Percentiles rank a stretch among this genome's conserved stretches.
phyloP scores from a whole-genome alignment of 1,284 basidiomycete genomes.

The Cutaneotrichosporon sp. region DNA sequence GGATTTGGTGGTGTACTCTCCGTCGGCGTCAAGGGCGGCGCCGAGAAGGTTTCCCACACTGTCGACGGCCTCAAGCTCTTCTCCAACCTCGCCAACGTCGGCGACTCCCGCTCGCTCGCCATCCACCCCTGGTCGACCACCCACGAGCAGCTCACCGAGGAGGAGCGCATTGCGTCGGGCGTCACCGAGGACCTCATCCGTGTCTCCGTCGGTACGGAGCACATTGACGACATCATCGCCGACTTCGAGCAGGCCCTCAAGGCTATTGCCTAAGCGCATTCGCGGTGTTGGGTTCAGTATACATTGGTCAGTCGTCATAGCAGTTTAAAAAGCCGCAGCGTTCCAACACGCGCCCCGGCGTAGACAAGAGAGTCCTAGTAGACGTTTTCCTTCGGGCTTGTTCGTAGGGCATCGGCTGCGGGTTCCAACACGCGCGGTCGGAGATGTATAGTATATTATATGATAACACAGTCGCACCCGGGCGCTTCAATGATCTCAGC shows the following conservation, averaged over 20 bases:
- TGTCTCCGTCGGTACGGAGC: conserved; percentile 76
- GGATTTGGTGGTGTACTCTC: conserved; percentile 71
- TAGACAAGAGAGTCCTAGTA: not conserved
- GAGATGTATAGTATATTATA: not conserved
- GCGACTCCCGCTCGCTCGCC: conserved; percentile 72
- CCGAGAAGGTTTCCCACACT: conserved; percentile 58
- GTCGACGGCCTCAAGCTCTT: conserved; percentile 72
- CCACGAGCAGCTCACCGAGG: conserved; percentile 51
- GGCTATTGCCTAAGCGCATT: conserved; percentile 2
- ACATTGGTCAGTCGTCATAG: not conserved
- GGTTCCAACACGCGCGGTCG: not conserved
- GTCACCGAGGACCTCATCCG: conserved; percentile 76
- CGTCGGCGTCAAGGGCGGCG: conserved; percentile 72
- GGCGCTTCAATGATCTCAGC: too few relatives aligned
- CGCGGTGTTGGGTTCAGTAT: not conserved
- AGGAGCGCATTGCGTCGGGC: conserved; percentile 65
- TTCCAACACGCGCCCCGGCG: not conserved
- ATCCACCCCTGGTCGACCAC: conserved; percentile 81
- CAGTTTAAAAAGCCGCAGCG: not conserved
- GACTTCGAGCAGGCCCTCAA: conserved; percentile 67
- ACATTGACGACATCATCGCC: conserved; percentile 75
- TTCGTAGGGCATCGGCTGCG: not conserved
- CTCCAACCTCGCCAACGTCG: conserved; percentile 70
- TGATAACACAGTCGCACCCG: too few relatives aligned
- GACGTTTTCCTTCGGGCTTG: not conserved